Evolutionary conservation across 2,329 filamentous ascomycete genomes (phyloP), one percentile per base, ranked within the genome.

Genomic region (Berkeleyomyces rouxiae): DNA sequence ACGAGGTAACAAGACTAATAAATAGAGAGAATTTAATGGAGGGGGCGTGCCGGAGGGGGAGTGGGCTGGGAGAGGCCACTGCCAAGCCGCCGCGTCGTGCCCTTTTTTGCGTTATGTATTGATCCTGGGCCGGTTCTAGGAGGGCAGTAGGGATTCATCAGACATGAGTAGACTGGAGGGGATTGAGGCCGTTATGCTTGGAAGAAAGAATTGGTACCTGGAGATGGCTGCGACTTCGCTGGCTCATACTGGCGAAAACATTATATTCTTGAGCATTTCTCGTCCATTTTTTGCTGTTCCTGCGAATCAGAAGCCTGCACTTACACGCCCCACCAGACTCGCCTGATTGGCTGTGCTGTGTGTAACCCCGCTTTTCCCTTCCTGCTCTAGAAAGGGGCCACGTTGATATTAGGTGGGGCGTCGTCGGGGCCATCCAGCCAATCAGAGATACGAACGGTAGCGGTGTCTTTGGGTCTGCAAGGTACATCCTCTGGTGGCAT

Each of bases 381-480:
- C 58, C 46, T 23, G 37, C 58, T 40, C 11, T 58, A 49, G 37
- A 61, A 64, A 39, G 51, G 42, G 42, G 43, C 43, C 31, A 39
- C 33, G 11, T 42, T 63, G 51, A 63, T 49, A 63, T 58, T 58
- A 58, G 58, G 49, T 46, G 58, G 51, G 40, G 39, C 31, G 23
- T 13, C 31, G 23, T 33, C 13, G n/a, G 4, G 6, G 31, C 7
- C 23, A 6, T 23, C n/a, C 37, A 49, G 58, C 46, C 62, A 63
- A 63, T 63, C 46, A 58, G 31, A 31, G n/a, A 2, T n/a, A 23
- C 23, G 23, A 3, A 9, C 9, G 4, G 4, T 57, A 10, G 13
- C 23, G 11, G 39, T 57, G 16, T 39, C 13, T 11, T 40, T 58
- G 46, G 60, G 59, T 42, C 62, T 64, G 62, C 49, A 61, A 64